Percentiles rank a stretch among this genome's conserved stretches.
Evolutionary conservation across 228 moss, liverwort and hornwort species (phyloP).

Genomic region (Sphagnum fallax): DNA sequence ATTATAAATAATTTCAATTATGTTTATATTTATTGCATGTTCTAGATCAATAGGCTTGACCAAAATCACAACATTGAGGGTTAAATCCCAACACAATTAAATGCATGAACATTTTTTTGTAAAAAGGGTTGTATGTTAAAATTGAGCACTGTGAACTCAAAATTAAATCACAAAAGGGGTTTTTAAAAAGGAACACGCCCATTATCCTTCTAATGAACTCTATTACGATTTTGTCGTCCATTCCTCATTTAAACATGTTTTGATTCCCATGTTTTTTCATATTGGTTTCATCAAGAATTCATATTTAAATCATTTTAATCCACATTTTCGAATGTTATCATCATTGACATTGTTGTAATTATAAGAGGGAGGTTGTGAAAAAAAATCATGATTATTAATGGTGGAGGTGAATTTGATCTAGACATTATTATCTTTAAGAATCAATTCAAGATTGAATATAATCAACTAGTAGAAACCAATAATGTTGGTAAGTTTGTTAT

Average conservation of each 20-base stretch:
- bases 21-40: not conserved
- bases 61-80: not conserved
- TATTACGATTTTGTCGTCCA: no score
- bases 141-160: not conserved
- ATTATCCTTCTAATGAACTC: not conserved
- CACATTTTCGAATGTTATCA: not conserved
- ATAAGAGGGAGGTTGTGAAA: not conserved
- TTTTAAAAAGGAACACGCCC: not conserved
- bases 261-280: not conserved
- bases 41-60: not conserved
- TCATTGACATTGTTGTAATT: not conserved
- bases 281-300: not conserved
- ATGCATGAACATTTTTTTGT: no score
- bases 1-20: not conserved
- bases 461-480: no score
- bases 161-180: not conserved
- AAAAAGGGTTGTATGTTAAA: no score
- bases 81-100: not conserved
- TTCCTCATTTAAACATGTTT: no score
- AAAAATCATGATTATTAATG: not conserved
- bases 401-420: not conserved
- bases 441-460: no score
- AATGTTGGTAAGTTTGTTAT: no score
- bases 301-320: not conserved
- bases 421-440: no score